Evolutionary conservation across 116 monocot species (phyloP), one percentile per base, ranked within the genome.

Genomic region (Trichopus zeylanicus): DNA sequence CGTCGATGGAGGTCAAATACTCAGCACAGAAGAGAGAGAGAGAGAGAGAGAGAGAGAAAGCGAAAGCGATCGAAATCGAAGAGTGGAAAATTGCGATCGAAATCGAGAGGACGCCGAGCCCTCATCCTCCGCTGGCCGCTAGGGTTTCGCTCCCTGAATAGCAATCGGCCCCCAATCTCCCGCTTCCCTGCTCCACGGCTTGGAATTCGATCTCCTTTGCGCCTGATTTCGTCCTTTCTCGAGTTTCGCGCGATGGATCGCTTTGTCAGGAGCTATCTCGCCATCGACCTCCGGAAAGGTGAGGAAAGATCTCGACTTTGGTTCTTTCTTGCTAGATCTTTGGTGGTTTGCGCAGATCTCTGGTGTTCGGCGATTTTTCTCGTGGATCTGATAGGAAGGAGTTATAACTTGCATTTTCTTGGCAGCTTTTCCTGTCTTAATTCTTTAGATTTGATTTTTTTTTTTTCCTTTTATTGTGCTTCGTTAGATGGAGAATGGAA

Each of bases 261-360:
- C 48, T 35, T 67, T 29, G 42, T 21, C 9, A 61, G 46, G 25
- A 48, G 32, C 21, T 66, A 31, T 48, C 53, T 35, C 16, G 23
- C 54, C 52, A 55, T 73, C 33, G 73, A 67, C 29, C 56, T 67
- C 7, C 60, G 56, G 48, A 73, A 73, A 67, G 73, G 67, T 67
- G 56, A 18, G 15, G 53, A 57, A 38, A 21, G n/a, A 53, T 3
- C 28, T 57, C 29, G 0, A 6, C 49, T 49, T 49, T 49, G 19
- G 8, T 49, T 11, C 24, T 51, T 26, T 29, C 30, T 28, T 56
- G 8, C 31, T 16, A 26, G 4, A 13, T 25, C 9, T 9, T 49
- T 49, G 23, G 19, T 49, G 19, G 49, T 19, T 10, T 6, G 34
- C 10, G 34, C n/a, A 13, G 31, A n/a, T n/a, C n/a, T 42, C 12